These are phyloP conservation scores for Ophiocordyceps australis DNA, from an alignment of 2,329 filamentous ascomycete species.

Conservation along the genomic window DNA sequence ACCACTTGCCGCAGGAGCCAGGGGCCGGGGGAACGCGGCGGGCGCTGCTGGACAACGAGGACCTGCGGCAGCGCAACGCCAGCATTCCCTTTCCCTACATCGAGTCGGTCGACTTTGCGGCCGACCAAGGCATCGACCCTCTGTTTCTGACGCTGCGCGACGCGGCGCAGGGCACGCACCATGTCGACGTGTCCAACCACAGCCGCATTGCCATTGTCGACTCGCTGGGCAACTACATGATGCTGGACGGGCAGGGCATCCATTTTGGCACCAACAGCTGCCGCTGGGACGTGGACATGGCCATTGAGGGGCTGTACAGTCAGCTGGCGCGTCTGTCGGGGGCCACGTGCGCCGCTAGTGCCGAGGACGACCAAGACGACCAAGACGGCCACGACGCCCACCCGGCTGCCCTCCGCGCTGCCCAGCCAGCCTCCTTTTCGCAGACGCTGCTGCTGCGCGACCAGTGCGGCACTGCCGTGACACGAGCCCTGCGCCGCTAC, in stretches of 20 bases:
- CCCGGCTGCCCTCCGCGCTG: too few relatives aligned
- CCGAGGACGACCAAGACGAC: too few relatives aligned
- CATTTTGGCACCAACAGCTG: constrained; percentile 16
- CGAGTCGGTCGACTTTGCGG: constrained; percentile 16
- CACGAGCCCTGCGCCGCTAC: constrained; percentile 8
- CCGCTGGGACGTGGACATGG: constrained; percentile 13
- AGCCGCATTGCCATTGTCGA: constrained; percentile 14
- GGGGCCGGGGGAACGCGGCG: constrained; percentile 7
- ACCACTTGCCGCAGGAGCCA: constrained; percentile 9
- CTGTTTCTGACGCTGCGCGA: constrained; percentile 15
- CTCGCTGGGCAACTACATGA: constrained; percentile 11
- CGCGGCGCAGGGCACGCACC: constrained; percentile 8
- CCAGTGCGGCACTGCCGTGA: constrained; percentile 14
- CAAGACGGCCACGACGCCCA: too few relatives aligned
- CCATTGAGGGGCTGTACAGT: constrained; percentile 12
- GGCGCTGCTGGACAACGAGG: constrained; percentile 12
- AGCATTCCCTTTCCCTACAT: constrained; percentile 17
- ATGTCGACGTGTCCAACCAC: constrained; percentile 15
- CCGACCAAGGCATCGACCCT: constrained; percentile 11
- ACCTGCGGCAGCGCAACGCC: constrained; percentile 10
- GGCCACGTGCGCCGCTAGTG: constrained; percentile 10
- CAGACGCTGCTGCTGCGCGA: constrained; percentile 14
- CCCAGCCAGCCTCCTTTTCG: constrained; percentile 10
- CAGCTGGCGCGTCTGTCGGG: constrained; percentile 14
- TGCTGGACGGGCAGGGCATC: constrained; percentile 13